Conservation (phyloP, 1,139 yeast species). For the Protomyces inouyei region DNA sequence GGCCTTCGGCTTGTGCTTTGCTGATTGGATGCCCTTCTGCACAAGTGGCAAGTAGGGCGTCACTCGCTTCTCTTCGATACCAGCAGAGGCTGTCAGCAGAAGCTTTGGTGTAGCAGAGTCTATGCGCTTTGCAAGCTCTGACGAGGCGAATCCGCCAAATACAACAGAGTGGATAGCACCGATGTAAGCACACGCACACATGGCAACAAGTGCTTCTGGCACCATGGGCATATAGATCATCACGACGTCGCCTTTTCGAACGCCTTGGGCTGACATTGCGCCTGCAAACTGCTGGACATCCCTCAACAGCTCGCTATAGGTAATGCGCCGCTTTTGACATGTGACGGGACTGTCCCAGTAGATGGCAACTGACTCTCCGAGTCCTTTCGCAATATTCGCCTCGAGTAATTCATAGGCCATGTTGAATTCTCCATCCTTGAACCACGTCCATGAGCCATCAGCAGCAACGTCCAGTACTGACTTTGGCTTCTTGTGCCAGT, state of each 20-base stretch:
- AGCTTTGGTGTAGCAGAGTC: conserved; percentile 19
- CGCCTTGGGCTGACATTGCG: conserved; percentile 7
- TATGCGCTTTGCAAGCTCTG: conserved; percentile 19
- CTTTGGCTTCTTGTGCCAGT: conserved; percentile 10
- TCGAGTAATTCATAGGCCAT: conserved; percentile 16
- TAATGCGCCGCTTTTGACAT: neutral
- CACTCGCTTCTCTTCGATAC: conserved; percentile 16
- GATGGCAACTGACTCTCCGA: conserved; percentile 9
- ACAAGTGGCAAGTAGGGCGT: conserved; percentile 21
- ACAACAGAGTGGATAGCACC: conserved; percentile 22
- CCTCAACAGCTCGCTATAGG: conserved; percentile 4
- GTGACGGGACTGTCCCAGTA: conserved; percentile 24
- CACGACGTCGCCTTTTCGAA: conserved; percentile 20
- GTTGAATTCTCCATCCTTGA: conserved; percentile 18
- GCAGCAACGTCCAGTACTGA: neutral
- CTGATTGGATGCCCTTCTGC: conserved; percentile 2
- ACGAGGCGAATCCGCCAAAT: conserved; percentile 21
- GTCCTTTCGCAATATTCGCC: neutral
- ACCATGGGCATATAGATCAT: conserved; percentile 27
- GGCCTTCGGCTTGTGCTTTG: conserved; percentile 5
- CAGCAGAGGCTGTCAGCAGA: conserved; percentile 17
- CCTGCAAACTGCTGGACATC: conserved; percentile 15
- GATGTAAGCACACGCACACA: conserved; percentile 19
- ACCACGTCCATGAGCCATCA: conserved; percentile 19
- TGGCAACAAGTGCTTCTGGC: conserved; percentile 19